Evolutionary conservation across 306 rosid genomes (phyloP), one percentile per base, ranked within the genome.

Genomic region (Vicia villosa): DNA sequence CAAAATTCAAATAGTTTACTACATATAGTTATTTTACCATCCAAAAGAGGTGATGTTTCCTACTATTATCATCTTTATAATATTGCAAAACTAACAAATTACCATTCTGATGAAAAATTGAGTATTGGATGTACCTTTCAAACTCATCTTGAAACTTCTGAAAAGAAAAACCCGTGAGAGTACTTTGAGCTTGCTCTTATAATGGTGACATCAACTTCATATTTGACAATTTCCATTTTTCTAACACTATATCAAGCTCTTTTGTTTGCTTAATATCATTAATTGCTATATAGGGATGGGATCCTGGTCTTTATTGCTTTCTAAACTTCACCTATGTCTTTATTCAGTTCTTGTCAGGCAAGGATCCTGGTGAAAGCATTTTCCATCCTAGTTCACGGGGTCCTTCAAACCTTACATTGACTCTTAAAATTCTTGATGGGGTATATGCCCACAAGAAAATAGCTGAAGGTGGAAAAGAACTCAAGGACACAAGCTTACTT

Each of bases 381-480:
- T 83, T 94, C 55, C 90, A 97, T 63, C 97, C 99, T 55, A 91
- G 97, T 79, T 91, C 96, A 20, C 97, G 97, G 5, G 97, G 99
- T 66, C 99, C 96, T 81, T 86, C 90, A 24, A 87, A 74, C 78
- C 83, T 94, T 73, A 94, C 97, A 70, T 70, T 94, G 68, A 94
- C 99, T 38, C 92, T 94, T 56, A 94, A 94, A 84, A 86, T 94
- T 80, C 87, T 80, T 49, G 92, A 94, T 41, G 99, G 99, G 38
- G 97, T 94, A 43, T 94, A 90, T 86, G 99, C 96, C 81, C 99
- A 94, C 81, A 94, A 94, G 75, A 97, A 94, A 61, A 87, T 94
- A 21, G 86, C 82, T 57, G 99, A 94, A 83, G 97, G 99, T 85
- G 97, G 99, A 70, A 94, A 94, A 88, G 97, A 91, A 63, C 96